Percentiles rank a stretch among this genome's conserved stretches.
Conservation (phyloP, 352 stramenopile genomes). For the Phytophthora agathidicida region DNA sequence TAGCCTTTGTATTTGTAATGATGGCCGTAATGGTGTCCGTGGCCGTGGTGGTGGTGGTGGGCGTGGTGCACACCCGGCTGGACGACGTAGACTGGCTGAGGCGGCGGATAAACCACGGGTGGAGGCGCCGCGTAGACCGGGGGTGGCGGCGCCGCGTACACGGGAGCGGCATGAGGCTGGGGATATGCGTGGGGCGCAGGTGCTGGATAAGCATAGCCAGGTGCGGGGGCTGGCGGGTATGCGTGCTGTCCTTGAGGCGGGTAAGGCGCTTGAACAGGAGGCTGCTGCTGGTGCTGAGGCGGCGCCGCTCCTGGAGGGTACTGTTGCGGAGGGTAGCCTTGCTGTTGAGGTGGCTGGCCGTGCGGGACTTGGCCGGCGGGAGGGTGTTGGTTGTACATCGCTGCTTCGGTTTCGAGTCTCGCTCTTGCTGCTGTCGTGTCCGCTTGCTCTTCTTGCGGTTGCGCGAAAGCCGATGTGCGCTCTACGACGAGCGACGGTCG, state of each 20-base stretch:
- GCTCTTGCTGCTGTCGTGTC: conserved; percentile 6
- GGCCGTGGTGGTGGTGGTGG: conserved; percentile 27
- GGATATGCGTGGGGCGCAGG: conserved; percentile 13
- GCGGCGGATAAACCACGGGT: conserved; percentile 16
- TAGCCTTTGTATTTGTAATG: conserved; percentile 30
- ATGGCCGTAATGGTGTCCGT: no score
- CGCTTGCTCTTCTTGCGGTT: conserved; percentile 5
- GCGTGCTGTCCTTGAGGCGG: conserved; percentile 25
- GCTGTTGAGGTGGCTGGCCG: conserved; percentile 32
- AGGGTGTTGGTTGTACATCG: conserved; percentile 28
- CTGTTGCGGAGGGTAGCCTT: conserved; percentile 35
- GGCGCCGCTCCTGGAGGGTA: conserved; percentile 28
- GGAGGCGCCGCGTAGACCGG: conserved; percentile 10
- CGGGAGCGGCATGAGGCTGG: background rate
- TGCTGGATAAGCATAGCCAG: conserved; percentile 11
- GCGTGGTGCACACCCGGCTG: conserved; percentile 33
- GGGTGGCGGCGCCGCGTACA: conserved; percentile 2
- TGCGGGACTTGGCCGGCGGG: conserved; percentile 11
- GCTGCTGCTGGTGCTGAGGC: background rate
- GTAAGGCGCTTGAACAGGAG: conserved; percentile 24
- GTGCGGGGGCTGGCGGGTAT: conserved; percentile 10
- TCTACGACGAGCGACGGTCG: conserved; percentile 5
- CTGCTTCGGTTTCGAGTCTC: background rate
- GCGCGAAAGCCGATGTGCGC: conserved; percentile 11
- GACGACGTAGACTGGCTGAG: conserved; percentile 38